phyloP scores from a whole-genome alignment of 495 filamentous ascomycete species.

The Umbilicaria muhlenbergii region DNA sequence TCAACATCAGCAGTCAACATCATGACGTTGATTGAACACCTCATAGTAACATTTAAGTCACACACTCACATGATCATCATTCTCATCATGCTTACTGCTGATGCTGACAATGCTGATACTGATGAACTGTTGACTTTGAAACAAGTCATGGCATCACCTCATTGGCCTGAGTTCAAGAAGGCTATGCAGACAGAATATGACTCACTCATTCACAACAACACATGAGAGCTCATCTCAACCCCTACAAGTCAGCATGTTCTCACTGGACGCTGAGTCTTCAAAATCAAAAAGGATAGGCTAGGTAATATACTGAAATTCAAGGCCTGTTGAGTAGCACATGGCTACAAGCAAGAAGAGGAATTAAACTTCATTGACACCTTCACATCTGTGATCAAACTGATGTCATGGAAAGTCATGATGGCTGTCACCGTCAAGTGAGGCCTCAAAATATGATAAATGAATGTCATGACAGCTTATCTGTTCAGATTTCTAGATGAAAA shows the following conservation, averaged over 20 bases:
- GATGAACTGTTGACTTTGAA: conserved; percentile 7
- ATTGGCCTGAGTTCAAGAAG: conserved; percentile 6
- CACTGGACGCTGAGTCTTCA: conserved; percentile 19
- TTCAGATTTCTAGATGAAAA: conserved; percentile 10
- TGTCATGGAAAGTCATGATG: conserved; percentile 18
- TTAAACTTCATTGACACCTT: conserved; percentile 26
- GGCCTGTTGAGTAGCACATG: conserved; percentile 17
- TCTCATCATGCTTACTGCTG: neutral
- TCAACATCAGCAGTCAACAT: too few relatives aligned
- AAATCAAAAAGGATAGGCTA: conserved; percentile 16
- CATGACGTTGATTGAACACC: too few relatives aligned
- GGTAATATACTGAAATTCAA: conserved; percentile 18
- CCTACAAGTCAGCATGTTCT: conserved; percentile 14
- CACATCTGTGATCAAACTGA: conserved; percentile 24
- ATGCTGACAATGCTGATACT: conserved; percentile 7
- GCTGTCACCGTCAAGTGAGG: conserved; percentile 10
- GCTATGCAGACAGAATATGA: conserved; percentile 14
- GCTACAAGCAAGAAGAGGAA: conserved; percentile 18
- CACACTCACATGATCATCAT: too few relatives aligned
- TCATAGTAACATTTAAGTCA: too few relatives aligned
- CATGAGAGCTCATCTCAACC: conserved; percentile 15
- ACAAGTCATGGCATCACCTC: conserved; percentile 5
- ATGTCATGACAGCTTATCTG: conserved; percentile 19
- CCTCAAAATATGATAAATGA: conserved; percentile 16
- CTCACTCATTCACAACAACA: conserved; percentile 16